Conservation (phyloP, 75 land plant genomes). For the Chamaecyparis obtusa region DNA sequence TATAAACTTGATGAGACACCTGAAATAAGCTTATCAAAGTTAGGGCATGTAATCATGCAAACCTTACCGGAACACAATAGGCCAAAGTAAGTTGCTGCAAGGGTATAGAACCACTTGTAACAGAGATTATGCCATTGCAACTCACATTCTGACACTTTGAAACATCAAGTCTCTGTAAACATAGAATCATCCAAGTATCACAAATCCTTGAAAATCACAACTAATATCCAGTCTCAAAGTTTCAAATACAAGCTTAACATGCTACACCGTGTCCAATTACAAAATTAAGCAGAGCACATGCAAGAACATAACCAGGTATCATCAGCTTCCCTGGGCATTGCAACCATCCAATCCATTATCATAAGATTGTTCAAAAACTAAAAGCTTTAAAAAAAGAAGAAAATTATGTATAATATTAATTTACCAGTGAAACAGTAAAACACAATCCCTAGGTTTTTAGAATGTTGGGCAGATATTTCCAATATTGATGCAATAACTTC, state of each 20-base stretch:
- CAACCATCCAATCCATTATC: not conserved
- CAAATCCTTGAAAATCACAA: not conserved
- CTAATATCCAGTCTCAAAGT: not conserved
- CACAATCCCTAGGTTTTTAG: conserved; percentile 19
- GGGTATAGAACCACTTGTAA: conserved; percentile 33
- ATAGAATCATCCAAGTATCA: not conserved
- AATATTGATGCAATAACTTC: not conserved
- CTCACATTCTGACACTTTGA: conserved; percentile 54
- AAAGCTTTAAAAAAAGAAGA: conserved; percentile 28
- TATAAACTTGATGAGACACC: not conserved
- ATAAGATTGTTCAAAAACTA: conserved; percentile 5
- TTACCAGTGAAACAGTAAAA: conserved; percentile 18
- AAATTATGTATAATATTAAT: conserved; percentile 12
- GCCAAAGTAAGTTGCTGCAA: conserved; percentile 48
- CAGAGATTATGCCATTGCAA: conserved; percentile 40
- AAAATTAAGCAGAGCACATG: not conserved
- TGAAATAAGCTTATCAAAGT: not conserved
- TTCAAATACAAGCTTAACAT: no score
- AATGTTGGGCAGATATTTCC: not conserved
- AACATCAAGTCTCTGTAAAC: conserved; percentile 47
- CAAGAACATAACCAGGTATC: not conserved
- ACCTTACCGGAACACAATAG: conserved; percentile 41
- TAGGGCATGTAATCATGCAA: not conserved
- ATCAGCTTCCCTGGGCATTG: not conserved
- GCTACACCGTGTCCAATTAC: not conserved